Base-by-base conservation (phyloP, 148 eudicot species). In the Dysphania ambrosioides region DNA sequence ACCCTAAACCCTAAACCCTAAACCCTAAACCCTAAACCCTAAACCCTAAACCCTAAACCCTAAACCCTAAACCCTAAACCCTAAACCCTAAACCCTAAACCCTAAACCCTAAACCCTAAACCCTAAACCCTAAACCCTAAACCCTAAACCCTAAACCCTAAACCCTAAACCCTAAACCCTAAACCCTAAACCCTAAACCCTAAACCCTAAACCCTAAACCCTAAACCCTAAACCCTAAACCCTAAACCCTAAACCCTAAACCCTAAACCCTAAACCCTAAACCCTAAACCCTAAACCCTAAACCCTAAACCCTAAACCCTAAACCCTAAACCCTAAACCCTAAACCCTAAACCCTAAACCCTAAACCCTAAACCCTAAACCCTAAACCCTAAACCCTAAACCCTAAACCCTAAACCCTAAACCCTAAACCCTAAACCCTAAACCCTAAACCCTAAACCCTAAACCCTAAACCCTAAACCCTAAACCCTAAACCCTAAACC, bases 161-260 rank as follows among this genome's bases (percentile, higher is more conserved):
- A 59, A 23, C 31, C 63, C 30, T n/a, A 66, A 75, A 66, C 72
- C 72, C 71, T 31, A 66, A 75, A 49, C 71, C 78, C 63, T 31
- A 66, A 75, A 68, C 73, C 79, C 73, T 56, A 68, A 76, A 68
- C 73, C 78, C 72, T 51, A 66, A 75, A 66, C 72, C 78, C 72
- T 66, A 75, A 75, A 66, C 78, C 78, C 72, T 66, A 75, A 75
- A 41, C 78, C 78, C 78, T 66, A 66, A 75, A 66, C 71, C 71
- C 72, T 75, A 75, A 75, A 75, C 78, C 78, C 72, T 75, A 75
- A 75, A 75, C 77, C 71, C 68, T 61, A 75, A 75, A 62, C 71
- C 71, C 71, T 62, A 67, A 66, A 66, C 42, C 78, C 71, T 55
- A 49, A 75, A 75, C 61, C 78, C 68, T 66, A 65, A 75, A 75